Base-by-base conservation (phyloP, 2,329 filamentous ascomycete genomes). In the Fusarium sp. region DNA sequence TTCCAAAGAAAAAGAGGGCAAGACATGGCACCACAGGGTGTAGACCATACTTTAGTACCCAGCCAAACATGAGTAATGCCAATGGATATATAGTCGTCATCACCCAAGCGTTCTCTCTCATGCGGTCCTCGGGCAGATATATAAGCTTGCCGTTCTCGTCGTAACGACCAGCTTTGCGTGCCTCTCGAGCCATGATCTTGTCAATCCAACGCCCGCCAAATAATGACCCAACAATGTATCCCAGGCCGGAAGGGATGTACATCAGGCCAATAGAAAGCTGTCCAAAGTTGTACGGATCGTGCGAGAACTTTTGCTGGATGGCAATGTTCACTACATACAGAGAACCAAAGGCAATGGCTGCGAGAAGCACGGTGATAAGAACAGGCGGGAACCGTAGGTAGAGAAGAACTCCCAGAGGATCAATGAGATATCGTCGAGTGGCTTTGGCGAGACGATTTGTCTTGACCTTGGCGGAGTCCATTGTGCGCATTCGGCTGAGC, bases 51-150 rank as follows among this genome's bases (percentile, higher is more conserved):
- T 89, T 80, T 0, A 87, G 84, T 0, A 88, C 86, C 92, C 93
- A 96, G 6, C 93, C 93, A 75, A 92, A 96, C 82, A 89, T 89
- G 27, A 96, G 81, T 62, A 96, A 77, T 0, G 89, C 89, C 0
- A 83, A 82, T 0, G 93, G 93, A 71, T 91, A 94, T 45, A 94
- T 70, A 5, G 88, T 81, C 1, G 89, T 89, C 4, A 90, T 90
- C 1, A 94, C 78, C 90, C 90, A 95, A 4, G 91, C 90, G 75
- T 96, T 96, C 75, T 95, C 91, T 43, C 89, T 84, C 87, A 96
- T 92, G 14, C 93, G 86, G 76, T 96, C 93, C 78, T 96, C 93
- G 0, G 93, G 93, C 3, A 88, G 82, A 73, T 88, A 91, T 11
- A 92, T 80, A 20, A 93, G 81, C 60, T 84, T 85, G 15, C 92